These are phyloP conservation scores for Magnusiomyces suaveolens DNA, from an alignment of 1,139 yeast species.

Conservation along the genomic window DNA sequence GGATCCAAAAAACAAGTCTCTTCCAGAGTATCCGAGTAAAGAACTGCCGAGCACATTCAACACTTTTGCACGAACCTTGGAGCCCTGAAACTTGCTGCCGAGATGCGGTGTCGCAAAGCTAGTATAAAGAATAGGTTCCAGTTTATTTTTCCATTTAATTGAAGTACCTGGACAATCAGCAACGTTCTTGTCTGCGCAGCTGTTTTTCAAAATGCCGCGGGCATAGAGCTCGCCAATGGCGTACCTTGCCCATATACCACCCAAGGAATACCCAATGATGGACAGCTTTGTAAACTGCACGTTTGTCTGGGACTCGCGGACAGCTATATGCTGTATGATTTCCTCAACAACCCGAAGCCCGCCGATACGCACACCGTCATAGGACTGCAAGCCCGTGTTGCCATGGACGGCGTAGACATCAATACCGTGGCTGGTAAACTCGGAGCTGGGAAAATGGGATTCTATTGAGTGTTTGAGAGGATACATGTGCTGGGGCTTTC, in stretches of 20 bases:
- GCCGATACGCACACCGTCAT: slow-evolving; percentile 70
- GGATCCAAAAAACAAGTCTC: slow-evolving; percentile 48
- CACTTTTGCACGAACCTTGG: slow-evolving; percentile 36
- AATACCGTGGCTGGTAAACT: slow-evolving; percentile 32
- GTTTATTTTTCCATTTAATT: slow-evolving; percentile 4
- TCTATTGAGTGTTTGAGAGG: slow-evolving; percentile 48
- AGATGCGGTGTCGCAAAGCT: slow-evolving; percentile 91
- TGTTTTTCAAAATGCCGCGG: neutral
- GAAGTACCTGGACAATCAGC: slow-evolving; percentile 6
- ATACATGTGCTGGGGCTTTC: slow-evolving; percentile 64
- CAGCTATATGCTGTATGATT: slow-evolving; percentile 8
- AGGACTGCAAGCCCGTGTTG: slow-evolving; percentile 69
- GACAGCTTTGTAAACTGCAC: slow-evolving; percentile 32
- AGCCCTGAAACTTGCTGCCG: slow-evolving; percentile 46
- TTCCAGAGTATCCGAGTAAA: slow-evolving; percentile 64
- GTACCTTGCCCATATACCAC: slow-evolving; percentile 50
- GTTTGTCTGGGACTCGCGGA: slow-evolving; percentile 5
- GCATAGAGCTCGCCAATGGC: slow-evolving; percentile 56
- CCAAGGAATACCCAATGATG: slow-evolving; percentile 46
- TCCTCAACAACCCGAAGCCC: slow-evolving; percentile 64
- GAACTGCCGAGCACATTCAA: slow-evolving; percentile 53
- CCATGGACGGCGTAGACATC: slow-evolving; percentile 56
- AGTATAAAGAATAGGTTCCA: slow-evolving; percentile 33
- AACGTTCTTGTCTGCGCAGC: neutral
- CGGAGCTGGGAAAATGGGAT: slow-evolving; percentile 31